phyloP scores from a whole-genome alignment of 2,329 filamentous ascomycete genomes.

The Fusarium illudens region DNA sequence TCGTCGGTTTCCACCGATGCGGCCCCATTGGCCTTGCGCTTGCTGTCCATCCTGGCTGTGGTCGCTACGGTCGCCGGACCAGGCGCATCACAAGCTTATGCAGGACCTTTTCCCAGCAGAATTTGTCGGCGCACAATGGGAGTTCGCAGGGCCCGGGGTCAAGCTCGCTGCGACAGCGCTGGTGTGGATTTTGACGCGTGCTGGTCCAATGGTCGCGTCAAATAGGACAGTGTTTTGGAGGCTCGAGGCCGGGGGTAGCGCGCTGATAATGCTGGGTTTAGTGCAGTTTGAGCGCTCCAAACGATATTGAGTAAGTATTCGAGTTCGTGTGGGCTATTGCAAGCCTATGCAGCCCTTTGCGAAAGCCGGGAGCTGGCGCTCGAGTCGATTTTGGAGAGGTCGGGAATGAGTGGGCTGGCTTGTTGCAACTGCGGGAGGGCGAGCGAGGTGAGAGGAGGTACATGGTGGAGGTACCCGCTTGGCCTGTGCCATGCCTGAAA shows the following conservation, averaged over 20 bases:
- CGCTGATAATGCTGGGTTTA: not conserved
- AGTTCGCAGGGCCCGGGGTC: conserved; percentile 28
- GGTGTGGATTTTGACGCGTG: conserved; percentile 44
- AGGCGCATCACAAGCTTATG: conserved; percentile 41
- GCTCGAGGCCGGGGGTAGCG: conserved; percentile 7
- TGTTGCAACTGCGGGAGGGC: conserved; percentile 23
- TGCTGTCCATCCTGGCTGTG: conserved; percentile 60
- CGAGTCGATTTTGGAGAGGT: conserved; percentile 31
- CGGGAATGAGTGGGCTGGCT: conserved; percentile 30
- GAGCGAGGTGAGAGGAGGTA: conserved; percentile 34
- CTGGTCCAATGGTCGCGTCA: conserved; percentile 42
- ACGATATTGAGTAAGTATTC: not conserved
- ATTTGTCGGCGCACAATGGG: conserved; percentile 42
- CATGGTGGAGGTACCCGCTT: conserved; percentile 41
- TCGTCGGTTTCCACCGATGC: conserved; percentile 58
- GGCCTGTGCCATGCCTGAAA: conserved; percentile 40
- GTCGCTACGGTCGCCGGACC: conserved; percentile 37
- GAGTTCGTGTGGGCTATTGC: conserved; percentile 15
- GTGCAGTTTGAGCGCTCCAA: not conserved
- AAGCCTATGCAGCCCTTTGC: conserved; percentile 23
- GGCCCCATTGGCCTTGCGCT: conserved; percentile 63
- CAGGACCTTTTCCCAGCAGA: conserved; percentile 1
- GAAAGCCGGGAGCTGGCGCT: conserved; percentile 24
- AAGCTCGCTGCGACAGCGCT: conserved; percentile 33
- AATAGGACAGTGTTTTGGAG: conserved; percentile 16